Evolutionary conservation across 306 rosid genomes (phyloP).

Genomic region (Lupinus albus): DNA sequence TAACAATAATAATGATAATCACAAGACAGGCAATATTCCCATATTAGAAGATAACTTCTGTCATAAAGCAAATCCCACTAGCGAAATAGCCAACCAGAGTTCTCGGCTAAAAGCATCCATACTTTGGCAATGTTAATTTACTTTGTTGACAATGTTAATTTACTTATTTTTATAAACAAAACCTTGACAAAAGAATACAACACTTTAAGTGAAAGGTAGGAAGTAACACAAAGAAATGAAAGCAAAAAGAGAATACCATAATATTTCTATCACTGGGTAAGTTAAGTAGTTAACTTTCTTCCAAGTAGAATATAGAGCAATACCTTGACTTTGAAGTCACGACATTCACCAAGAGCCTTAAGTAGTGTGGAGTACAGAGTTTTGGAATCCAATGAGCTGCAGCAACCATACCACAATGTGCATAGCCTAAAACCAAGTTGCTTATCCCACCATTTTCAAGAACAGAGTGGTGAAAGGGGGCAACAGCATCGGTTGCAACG

Average conservation of each 20-base stretch:
- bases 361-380: conserved; percentile 68
- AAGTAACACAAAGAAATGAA: background rate
- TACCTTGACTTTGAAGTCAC: no score
- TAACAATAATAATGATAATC: conserved; percentile 8
- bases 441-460: conserved; percentile 71
- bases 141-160: background rate
- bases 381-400: conserved; percentile 86
- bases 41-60: conserved; percentile 25
- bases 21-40: conserved; percentile 21
- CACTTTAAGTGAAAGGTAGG: background rate
- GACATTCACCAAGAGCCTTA: conserved; percentile 62
- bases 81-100: conserved; percentile 8
- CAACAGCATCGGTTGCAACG: conserved; percentile 81
- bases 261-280: background rate
- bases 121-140: conserved; percentile 18
- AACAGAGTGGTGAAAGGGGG: conserved; percentile 83
- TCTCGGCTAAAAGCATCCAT: background rate
- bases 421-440: conserved; percentile 79
- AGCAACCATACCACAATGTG: conserved; percentile 90
- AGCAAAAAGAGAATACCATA: background rate
- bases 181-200: background rate
- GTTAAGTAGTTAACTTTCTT: no score
- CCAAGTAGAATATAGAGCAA: no score
- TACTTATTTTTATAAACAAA: no score
- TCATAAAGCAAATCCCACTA: no score